Evolutionary conservation across 441 rosid species (phyloP).

Genomic region (Arabidopsis hybrid): DNA sequence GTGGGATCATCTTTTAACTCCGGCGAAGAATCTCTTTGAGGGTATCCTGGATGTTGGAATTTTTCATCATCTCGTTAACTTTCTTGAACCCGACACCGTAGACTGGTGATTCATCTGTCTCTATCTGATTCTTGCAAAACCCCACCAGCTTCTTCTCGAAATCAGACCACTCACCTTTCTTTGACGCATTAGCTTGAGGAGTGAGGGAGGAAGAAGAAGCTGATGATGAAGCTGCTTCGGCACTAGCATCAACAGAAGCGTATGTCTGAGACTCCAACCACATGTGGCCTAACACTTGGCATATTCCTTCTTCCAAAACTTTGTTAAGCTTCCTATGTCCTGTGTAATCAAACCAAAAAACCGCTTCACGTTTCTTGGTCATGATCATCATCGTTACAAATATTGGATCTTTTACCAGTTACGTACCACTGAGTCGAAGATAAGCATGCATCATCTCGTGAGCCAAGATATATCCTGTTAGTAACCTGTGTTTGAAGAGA

Average conservation of each 20-base stretch:
- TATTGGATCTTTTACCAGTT: not conserved
- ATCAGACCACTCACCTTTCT: constrained; percentile 69
- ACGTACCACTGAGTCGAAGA: constrained; percentile 81
- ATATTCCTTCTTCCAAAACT: constrained; percentile 91
- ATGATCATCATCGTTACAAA: not conserved
- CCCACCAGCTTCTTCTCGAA: constrained; percentile 80
- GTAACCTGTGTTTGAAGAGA: constrained; percentile 51
- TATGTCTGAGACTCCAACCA: constrained; percentile 85
- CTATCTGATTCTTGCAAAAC: constrained; percentile 80
- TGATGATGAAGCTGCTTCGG: constrained; percentile 42
- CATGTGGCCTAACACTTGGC: constrained; percentile 91
- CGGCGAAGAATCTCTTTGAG: constrained; percentile 39
- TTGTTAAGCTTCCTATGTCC: constrained; percentile 71
- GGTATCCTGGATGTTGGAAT: constrained; percentile 62
- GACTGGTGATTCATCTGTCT: constrained; percentile 65
- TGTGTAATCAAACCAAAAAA: constrained; percentile 36
- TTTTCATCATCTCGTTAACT: constrained; percentile 62
- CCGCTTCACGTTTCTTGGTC: not conserved
- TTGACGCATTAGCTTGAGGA: constrained; percentile 46
- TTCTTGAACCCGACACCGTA: constrained; percentile 79
- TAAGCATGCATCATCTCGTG: constrained; percentile 99
- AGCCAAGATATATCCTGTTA: constrained; percentile 89
- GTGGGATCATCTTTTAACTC: not conserved
- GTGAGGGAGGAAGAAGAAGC: constrained; percentile 56
- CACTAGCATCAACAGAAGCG: constrained; percentile 45